Evolutionary conservation across 2,329 filamentous ascomycete species (phyloP), one percentile per base, ranked within the genome.

Genomic region (Fusarium chaquense): DNA sequence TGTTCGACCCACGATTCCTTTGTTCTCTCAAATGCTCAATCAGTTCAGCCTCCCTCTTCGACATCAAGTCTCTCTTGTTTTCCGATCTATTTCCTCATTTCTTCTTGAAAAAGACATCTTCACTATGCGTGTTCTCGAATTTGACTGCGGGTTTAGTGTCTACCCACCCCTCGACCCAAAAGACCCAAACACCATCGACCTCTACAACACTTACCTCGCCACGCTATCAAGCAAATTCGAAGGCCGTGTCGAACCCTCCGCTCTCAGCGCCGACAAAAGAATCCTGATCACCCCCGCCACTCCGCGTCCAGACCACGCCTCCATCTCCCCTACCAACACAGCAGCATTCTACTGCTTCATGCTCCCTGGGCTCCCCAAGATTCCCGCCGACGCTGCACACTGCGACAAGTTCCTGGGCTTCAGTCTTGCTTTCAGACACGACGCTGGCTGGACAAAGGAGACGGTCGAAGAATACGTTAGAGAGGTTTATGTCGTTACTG

Each of bases 91-190:
- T n/a, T n/a, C n/a, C n/a, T n/a, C 22, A 16, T 28, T 2, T 44
- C 20, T 49, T 9, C 20, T 13, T 28, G 11, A 18, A 9, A 3
- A 12, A 22, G 5, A 0, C 4, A 2, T 22, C n/a, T 1, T 4
- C 22, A 38, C 28, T 16, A 62, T 52, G 36, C 2, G n/a, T 0
- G 38, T 20, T 28, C 45, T 18, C 15, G 38, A 40, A 26, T 62
- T 15, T 15, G 33, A 62, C 1, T 60, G 55, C 26, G 59, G 45
- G 6, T 53, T 62, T 45, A 62, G 56, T 26, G 6, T 62, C 22
- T 46, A 44, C 26, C 59, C 55, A 4, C 15, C 45, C 2, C 45
- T 62, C 3, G 30, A 49, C 6, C 33, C 15, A 40, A 18, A 45
- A 26, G 6, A 45, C 6, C 20, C 20, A 5, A 16, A 44, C n/a